Percentiles rank a stretch among this genome's conserved stretches.
These are phyloP conservation scores for Moricandia arvensis DNA, from an alignment of 345 rosid species.

Conservation along the genomic window DNA sequence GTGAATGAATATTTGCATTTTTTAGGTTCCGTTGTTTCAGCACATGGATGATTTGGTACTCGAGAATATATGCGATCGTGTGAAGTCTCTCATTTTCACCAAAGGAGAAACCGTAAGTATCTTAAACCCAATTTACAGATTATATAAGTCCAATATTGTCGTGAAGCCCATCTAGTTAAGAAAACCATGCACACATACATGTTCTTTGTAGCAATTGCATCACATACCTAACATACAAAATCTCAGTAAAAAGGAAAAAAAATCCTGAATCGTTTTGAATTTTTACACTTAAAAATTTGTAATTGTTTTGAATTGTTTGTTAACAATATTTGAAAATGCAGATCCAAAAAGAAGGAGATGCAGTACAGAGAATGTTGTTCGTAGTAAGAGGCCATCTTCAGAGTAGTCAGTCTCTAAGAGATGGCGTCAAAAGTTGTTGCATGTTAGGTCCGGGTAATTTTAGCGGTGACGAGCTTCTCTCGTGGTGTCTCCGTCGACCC, in stretches of 20 bases:
- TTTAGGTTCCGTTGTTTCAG: slow-evolving; percentile 86
- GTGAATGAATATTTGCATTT: background rate
- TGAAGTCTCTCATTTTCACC: slow-evolving; percentile 88
- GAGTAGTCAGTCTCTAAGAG: slow-evolving; percentile 85
- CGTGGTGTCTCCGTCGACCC: slow-evolving; percentile 94
- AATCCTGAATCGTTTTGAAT: background rate
- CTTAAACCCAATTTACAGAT: background rate
- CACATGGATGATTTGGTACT: slow-evolving; percentile 95
- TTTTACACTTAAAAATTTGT: no score
- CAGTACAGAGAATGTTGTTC: slow-evolving; percentile 88
- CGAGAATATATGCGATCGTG: slow-evolving; percentile 92
- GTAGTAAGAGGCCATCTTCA: slow-evolving; percentile 96
- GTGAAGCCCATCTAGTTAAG: background rate
- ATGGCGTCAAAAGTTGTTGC: slow-evolving; percentile 85
- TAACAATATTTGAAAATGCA: slow-evolving; percentile 23
- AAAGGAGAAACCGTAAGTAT: slow-evolving; percentile 87
- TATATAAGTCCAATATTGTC: no score
- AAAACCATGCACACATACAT: background rate
- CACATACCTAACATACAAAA: background rate
- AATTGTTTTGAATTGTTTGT: no score
- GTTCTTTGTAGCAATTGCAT: background rate
- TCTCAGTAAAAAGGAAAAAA: background rate
- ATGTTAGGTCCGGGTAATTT: slow-evolving; percentile 98
- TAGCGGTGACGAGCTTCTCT: slow-evolving; percentile 91
- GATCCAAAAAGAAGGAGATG: slow-evolving; percentile 95